These are phyloP conservation scores for Boletus sensibilis DNA, from an alignment of 768 basidiomycete genomes.

Conservation along the genomic window DNA sequence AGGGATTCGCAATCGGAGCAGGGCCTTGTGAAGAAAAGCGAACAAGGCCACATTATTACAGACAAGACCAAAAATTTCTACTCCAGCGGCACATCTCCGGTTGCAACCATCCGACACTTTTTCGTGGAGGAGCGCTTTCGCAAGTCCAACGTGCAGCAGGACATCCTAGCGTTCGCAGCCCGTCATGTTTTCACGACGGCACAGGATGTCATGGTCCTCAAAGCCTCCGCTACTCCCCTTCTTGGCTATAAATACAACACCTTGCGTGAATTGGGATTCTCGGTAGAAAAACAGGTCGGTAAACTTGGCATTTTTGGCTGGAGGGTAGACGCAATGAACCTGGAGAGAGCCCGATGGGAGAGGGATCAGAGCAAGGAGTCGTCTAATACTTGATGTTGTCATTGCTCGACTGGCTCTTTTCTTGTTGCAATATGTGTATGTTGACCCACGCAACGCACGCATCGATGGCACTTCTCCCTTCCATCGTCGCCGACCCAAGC, in stretches of 20 bases:
- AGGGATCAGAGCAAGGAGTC: constrained; percentile 19
- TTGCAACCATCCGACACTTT: constrained; percentile 74
- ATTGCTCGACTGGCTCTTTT: not conserved
- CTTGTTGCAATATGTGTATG: not conserved
- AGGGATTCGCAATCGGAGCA: constrained; percentile 37
- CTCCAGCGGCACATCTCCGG: constrained; percentile 40
- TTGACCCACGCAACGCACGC: not conserved
- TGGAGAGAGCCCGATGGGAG: constrained; percentile 51
- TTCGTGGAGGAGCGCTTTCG: constrained; percentile 68
- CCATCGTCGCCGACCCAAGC: constrained; percentile 27
- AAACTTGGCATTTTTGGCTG: constrained; percentile 58
- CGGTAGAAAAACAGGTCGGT: constrained; percentile 40
- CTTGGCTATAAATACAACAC: constrained; percentile 47
- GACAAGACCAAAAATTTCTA: constrained; percentile 18
- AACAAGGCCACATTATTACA: constrained; percentile 12
- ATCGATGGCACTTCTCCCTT: constrained; percentile 30
- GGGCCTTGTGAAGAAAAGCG: constrained; percentile 21
- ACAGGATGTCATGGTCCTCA: constrained; percentile 43
- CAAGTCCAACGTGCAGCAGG: constrained; percentile 54
- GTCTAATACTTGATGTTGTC: constrained; percentile 10
- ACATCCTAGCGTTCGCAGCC: constrained; percentile 61
- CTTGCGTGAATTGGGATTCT: constrained; percentile 50
- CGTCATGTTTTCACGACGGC: constrained; percentile 53
- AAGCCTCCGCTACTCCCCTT: constrained; percentile 49
- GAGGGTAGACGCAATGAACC: constrained; percentile 45